Evolutionary conservation across 306 rosid species (phyloP).

Genomic region (Trifolium pratense): DNA sequence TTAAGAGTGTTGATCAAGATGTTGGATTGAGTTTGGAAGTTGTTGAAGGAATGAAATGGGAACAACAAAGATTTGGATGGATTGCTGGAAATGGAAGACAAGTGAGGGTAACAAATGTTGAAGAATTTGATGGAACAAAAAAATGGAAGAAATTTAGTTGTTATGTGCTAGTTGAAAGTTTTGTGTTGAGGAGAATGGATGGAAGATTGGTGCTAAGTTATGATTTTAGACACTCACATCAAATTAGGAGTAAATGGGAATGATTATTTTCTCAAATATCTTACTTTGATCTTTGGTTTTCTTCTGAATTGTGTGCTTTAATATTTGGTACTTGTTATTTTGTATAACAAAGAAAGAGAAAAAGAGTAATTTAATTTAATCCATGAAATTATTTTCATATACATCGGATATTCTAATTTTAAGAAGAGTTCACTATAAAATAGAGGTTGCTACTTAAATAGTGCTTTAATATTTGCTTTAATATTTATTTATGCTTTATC

Average conservation of each 20-base stretch:
- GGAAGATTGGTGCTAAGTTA: neutral
- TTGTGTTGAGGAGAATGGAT: conserved; percentile 44
- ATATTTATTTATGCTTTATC: too few relatives aligned
- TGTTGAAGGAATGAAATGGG: conserved; percentile 33
- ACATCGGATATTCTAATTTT: too few relatives aligned
- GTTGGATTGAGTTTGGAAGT: conserved; percentile 47
- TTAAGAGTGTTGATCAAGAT: conserved; percentile 47
- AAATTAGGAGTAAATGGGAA: conserved; percentile 51
- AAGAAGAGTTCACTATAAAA: too few relatives aligned
- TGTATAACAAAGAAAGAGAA: too few relatives aligned
- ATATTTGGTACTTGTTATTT: too few relatives aligned
- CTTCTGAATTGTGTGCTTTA: neutral
- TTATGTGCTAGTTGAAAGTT: conserved; percentile 59
- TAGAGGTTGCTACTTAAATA: too few relatives aligned
- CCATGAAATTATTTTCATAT: too few relatives aligned
- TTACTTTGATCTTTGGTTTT: neutral
- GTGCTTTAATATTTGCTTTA: too few relatives aligned
- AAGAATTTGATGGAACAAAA: neutral
- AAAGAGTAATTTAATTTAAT: too few relatives aligned
- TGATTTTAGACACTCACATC: conserved; percentile 53
- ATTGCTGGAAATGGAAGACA: conserved; percentile 2
- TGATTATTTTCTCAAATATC: neutral
- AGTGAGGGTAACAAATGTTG: neutral
- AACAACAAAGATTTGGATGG: conserved; percentile 41
- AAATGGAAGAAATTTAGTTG: conserved; percentile 50